Evolutionary conservation across 106 monocot genomes (phyloP), one percentile per base, ranked within the genome.

Genomic region (Allium fistulosum): DNA sequence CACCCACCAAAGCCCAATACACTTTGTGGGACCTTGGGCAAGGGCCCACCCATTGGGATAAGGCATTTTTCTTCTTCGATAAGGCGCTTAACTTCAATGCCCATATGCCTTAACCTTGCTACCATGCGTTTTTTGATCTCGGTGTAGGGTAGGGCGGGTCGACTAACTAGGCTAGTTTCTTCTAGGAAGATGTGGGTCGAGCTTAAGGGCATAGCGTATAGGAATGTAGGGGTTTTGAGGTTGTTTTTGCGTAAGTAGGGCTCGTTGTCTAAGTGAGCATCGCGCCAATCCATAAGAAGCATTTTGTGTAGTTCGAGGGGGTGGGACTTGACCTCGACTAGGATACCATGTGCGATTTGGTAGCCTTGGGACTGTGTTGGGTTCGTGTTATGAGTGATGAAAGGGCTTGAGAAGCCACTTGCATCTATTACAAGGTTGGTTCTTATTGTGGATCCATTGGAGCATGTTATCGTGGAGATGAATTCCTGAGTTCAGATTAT

Each of bases 281-380:
- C 78, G 4, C 78, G 48, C 72, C 72, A 78, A 68, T 78, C 78
- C 78, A 78, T 78, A 6, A 78, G 72, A 37, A 72, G 57, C 78
- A 78, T 72, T 60, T 61, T 61, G 48, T 72, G 55, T 60, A 67
- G 72, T 15, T 53, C 68, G 26, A 78, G 73, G 53, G 78, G 78
- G 67, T 78, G 78, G 68, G 52, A 56, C 7, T 78, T 66, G 48
- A 78, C 78, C 68, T 78, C 78, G 13, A 72, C 78, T 6, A 78
- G 59, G 55, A 78, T 68, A 22, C 78, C 78, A 57, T 78, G 78
- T 9, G 78, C 78, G 22, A 78, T 72, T 72, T 78, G 78, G 67
- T 72, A 78, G 6, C 78, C 78, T 55, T 55, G 53, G 37, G 18
- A 58, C 56, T 27, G n/a, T 28, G 26, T 47, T 9, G 9, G 17